Evolutionary conservation across 495 filamentous ascomycete genomes (phyloP).

Genomic region (Xylaria venustula): DNA sequence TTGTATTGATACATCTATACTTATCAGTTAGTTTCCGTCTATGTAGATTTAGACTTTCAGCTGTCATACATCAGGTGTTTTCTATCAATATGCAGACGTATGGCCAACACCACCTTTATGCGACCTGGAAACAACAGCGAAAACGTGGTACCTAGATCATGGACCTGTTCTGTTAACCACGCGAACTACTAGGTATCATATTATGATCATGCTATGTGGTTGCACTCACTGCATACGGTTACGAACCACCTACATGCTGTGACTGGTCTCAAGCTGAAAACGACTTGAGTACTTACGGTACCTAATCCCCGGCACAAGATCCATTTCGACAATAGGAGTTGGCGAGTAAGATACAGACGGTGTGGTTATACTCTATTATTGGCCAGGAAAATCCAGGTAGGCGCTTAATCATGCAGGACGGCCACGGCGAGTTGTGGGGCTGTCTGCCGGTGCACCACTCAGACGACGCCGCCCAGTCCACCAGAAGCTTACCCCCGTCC

Average conservation of each 20-base stretch:
- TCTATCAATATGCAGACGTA: no score
- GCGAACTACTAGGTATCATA: no score
- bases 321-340: background rate
- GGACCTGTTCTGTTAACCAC: no score
- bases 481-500: no score
- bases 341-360: constrained; percentile 3
- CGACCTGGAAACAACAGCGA: no score
- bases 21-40: no score
- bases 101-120: no score
- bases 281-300: background rate
- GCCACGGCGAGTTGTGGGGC: constrained; percentile 6
- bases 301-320: background rate
- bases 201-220: background rate
- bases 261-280: background rate
- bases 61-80: no score
- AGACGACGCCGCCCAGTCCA: background rate
- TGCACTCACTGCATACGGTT: background rate
- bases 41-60: no score
- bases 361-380: constrained; percentile 7
- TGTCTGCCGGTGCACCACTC: background rate
- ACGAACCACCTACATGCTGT: background rate
- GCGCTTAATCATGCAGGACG: constrained; percentile 10
- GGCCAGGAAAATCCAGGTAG: background rate
- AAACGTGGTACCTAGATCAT: no score
- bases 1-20: no score